Percentiles rank a stretch among this genome's conserved stretches.
Conservation (phyloP, 108 stramenopile species). For the Seminavis robusta region DNA sequence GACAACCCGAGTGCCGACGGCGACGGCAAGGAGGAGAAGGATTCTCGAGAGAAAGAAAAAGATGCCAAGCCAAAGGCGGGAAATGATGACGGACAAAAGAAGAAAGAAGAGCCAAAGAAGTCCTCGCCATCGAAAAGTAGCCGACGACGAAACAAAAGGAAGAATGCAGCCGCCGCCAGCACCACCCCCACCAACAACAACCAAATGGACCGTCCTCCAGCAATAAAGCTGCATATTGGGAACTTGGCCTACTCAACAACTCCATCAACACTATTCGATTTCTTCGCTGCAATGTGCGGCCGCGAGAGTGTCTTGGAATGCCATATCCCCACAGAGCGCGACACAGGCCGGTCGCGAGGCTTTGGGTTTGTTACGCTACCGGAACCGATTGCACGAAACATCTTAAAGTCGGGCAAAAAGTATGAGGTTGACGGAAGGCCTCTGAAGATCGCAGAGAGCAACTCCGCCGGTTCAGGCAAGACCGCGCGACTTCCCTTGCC, state of each 20-base stretch:
- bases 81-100: conserved; percentile 1
- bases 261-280: conserved; percentile 69
- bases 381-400: conserved; percentile 50
- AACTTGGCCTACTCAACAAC: conserved; percentile 79
- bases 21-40: conserved; percentile 10
- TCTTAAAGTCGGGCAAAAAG: conserved; percentile 54
- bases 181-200: too few species aligned
- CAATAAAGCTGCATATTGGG: conserved; percentile 85
- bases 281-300: conserved; percentile 67
- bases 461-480: conserved; percentile 67
- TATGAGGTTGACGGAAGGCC: conserved; percentile 77
- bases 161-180: conserved; percentile 4
- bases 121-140: conserved; percentile 26
- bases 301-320: conserved; percentile 79
- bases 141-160: conserved; percentile 44
- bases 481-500: conserved; percentile 22
- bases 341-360: conserved; percentile 75
- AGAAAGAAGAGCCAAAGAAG: conserved; percentile 38
- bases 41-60: conserved; percentile 15
- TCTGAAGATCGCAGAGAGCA: conserved; percentile 82
- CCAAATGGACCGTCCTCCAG: conserved; percentile 55
- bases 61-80: too few species aligned
- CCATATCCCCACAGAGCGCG: conserved; percentile 84
- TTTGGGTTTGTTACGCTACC: conserved; percentile 88
- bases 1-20: conserved; percentile 16